phyloP scores from a whole-genome alignment of 169 alveolate species.

The Sarcocystis neurona region DNA sequence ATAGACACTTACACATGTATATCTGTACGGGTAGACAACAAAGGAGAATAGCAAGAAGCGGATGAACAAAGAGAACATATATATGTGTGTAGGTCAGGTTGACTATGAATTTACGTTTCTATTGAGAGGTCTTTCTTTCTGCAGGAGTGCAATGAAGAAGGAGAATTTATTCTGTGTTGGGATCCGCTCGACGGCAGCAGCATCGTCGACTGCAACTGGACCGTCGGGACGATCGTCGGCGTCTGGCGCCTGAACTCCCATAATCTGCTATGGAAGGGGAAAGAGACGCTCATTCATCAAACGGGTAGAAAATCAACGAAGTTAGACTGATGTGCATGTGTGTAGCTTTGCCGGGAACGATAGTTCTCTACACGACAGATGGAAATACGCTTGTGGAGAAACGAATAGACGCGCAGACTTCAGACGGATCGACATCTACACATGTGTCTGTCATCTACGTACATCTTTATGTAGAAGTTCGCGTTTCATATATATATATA shows the following conservation, averaged over 20 bases:
- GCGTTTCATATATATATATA: not conserved
- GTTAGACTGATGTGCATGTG: conserved; percentile 5
- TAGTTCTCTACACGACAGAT: not conserved
- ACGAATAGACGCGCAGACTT: not conserved
- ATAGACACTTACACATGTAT: too few relatives aligned
- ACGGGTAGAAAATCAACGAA: conserved; percentile 53
- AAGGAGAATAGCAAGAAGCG: too few relatives aligned
- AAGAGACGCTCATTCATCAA: conserved; percentile 49
- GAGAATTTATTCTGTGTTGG: conserved; percentile 79
- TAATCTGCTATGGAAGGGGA: conserved; percentile 61
- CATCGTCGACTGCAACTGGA: conserved; percentile 82
- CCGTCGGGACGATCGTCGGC: conserved; percentile 85
- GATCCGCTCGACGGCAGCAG: conserved; percentile 90
- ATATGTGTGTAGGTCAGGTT: too few relatives aligned
- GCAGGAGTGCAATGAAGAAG: conserved; percentile 68
- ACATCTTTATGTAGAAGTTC: not conserved
- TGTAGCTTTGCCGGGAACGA: too few relatives aligned
- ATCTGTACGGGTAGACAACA: too few relatives aligned
- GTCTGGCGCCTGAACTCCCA: conserved; percentile 81
- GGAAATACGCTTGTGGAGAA: not conserved
- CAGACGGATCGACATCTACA: not conserved
- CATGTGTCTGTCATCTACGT: not conserved
- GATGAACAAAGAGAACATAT: too few relatives aligned
- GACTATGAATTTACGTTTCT: not conserved
- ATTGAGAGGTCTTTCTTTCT: not conserved